Evolutionary conservation across 2,329 filamentous ascomycete genomes (phyloP), one percentile per base, ranked within the genome.

Genomic region (Dendrostoma leiphaemia): DNA sequence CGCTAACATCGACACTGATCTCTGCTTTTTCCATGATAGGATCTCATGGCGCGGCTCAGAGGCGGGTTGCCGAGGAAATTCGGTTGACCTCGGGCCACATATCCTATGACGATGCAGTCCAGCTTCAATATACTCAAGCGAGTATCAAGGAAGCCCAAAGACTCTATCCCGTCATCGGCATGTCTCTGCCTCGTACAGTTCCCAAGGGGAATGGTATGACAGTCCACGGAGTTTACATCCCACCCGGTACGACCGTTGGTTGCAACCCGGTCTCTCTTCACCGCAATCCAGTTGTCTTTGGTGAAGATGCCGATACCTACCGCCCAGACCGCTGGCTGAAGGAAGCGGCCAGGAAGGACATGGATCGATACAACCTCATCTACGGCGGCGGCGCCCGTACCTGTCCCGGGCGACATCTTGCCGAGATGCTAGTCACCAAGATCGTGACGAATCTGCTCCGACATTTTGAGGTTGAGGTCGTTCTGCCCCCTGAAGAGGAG

Each of bases 201-300:
- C 75, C 78, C 0, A 17, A 41, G 0, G 54, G 54, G 0, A 29
- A 32, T 6, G 74, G 72, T 0, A 53, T 78, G 32, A 48, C 45
- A 0, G 56, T 80, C 0, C 71, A 79, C 34, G 73, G 71, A 2
- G 56, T 67, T 49, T 60, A 61, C 26, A 62, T 82, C 24, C 77
- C 78, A 0, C 54, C 71, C 0, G 74, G 75, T 3, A 77, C 76
- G 0, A 74, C 72, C 0, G 75, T 84, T 1, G 76, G 78, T 2
- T 82, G 78, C 60, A 79, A 73, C 41, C 76, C 80, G 0, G 69
- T 75, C 1, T 70, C 75, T 0, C 61, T 84, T 23, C 81, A 84
- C 52, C 71, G 75, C 3, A 80, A 79, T 53, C 53, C 61, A 6
- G 70, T 73, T 0, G 71, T 84, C 6, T 82, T 80, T 48, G 81